phyloP scores from a whole-genome alignment of 2,329 filamentous ascomycete species.

The Scortechinia acanthostroma region DNA sequence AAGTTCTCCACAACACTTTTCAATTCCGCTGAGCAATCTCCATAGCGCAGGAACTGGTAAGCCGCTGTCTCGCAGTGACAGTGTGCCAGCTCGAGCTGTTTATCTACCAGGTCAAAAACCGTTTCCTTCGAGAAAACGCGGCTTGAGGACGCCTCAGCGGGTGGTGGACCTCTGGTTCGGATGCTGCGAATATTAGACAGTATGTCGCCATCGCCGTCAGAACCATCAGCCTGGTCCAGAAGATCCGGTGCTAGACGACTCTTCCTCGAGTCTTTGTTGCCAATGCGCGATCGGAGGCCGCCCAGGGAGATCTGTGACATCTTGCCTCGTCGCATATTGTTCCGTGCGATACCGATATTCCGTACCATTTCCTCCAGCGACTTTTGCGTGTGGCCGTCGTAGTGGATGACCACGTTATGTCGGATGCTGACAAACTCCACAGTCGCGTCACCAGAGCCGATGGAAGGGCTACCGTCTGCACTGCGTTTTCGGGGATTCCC shows the following conservation, averaged over 20 bases:
- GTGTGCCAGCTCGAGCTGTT: background rate
- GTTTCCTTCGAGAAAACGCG: no score
- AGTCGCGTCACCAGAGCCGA: background rate
- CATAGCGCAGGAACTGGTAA: background rate
- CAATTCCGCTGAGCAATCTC: background rate
- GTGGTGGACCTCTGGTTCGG: background rate
- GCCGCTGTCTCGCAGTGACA: background rate
- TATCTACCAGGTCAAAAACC: background rate
- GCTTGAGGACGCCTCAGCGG: no score
- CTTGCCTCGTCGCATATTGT: background rate
- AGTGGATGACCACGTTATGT: background rate
- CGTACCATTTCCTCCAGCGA: background rate
- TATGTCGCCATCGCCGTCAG: no score
- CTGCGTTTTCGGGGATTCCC: background rate
- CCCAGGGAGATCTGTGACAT: background rate
- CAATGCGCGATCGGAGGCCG: background rate
- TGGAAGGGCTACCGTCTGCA: background rate
- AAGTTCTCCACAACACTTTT: background rate
- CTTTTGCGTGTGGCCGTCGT: slow-evolving; percentile 1
- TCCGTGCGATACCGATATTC: background rate
- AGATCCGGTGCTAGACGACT: no score
- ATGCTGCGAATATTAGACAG: background rate
- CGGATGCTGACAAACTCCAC: background rate
- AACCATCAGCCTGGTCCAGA: no score
- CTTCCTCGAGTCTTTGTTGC: background rate